A percentile compares a stretch with the other conserved stretches of the same genome.
Evolutionary conservation across 106 monocot species (phyloP).

Genomic region (Dioscorea alata): DNA sequence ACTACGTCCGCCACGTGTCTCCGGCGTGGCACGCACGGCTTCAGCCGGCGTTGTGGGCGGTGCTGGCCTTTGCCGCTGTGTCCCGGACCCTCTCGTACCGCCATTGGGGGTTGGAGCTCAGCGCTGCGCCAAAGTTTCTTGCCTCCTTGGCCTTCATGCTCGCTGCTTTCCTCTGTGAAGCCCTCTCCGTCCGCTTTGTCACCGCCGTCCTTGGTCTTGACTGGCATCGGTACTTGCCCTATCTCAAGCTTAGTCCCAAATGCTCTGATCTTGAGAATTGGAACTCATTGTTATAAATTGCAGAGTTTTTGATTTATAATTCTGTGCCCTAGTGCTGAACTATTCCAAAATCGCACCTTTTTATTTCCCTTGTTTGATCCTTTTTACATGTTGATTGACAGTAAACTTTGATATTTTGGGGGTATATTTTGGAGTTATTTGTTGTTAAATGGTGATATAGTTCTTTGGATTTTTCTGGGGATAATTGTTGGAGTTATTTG

Average conservation of each 20-base stretch:
- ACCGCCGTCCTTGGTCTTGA: constrained; percentile 93
- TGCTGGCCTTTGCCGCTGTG: constrained; percentile 27
- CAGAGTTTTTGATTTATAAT: no score
- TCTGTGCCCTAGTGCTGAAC: no score
- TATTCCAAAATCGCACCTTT: no score
- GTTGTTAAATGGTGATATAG: no score
- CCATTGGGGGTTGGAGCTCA: constrained; percentile 32
- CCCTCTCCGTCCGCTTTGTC: constrained; percentile 76
- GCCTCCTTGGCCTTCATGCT: constrained; percentile 37
- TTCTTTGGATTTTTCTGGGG: no score
- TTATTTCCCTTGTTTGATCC: no score
- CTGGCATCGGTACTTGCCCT: constrained; percentile 55
- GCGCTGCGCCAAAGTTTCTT: constrained; percentile 8
- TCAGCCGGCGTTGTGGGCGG: constrained; percentile 45
- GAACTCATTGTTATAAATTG: no score
- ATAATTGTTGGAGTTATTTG: no score
- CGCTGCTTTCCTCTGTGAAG: constrained; percentile 57
- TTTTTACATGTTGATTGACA: no score
- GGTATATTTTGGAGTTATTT: no score
- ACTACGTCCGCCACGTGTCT: constrained; percentile 27
- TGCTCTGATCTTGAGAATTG: no score
- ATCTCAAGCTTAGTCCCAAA: not conserved
- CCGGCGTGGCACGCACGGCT: constrained; percentile 33
- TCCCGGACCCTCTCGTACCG: constrained; percentile 28
- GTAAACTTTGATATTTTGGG: no score